phyloP scores from a whole-genome alignment of 2,329 filamentous ascomycete species.

The Fusarium pseudograminearum region DNA sequence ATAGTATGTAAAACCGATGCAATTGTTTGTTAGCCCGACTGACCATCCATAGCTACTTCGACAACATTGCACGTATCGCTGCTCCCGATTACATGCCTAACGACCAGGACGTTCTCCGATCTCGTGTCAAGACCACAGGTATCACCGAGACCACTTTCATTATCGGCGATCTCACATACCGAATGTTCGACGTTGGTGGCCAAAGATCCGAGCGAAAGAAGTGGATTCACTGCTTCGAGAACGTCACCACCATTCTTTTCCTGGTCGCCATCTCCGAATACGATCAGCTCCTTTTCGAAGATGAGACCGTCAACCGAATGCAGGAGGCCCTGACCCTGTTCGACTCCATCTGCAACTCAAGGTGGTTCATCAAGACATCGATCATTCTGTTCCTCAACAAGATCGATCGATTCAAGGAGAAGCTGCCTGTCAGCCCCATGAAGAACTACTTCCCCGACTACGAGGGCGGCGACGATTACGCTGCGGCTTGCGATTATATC shows the following conservation, averaged over 20 bases:
- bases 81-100: constrained; percentile 94
- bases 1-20: constrained; percentile 74
- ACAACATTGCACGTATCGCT: constrained; percentile 91
- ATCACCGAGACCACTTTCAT: constrained; percentile 98
- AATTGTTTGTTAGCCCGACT: constrained; percentile 43
- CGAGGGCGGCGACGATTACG: constrained; percentile 96
- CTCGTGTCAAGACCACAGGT: constrained; percentile 97
- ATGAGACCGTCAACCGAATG: constrained; percentile 96
- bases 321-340: constrained; percentile 89
- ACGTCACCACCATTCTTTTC: constrained; percentile 96
- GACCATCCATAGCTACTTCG: constrained; percentile 82
- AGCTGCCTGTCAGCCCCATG: constrained; percentile 84
- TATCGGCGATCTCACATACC: constrained; percentile 92
- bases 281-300: constrained; percentile 94
- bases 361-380: constrained; percentile 91
- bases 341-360: constrained; percentile 87
- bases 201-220: constrained; percentile 98
- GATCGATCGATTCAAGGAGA: constrained; percentile 90
- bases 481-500: constrained; percentile 97
- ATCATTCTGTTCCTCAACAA: constrained; percentile 93
- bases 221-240: constrained; percentile 99
- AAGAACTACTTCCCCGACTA: constrained; percentile 92
- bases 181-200: constrained; percentile 97
- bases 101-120: constrained; percentile 93
- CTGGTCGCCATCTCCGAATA: constrained; percentile 97